phyloP scores from a whole-genome alignment of 75 land plant species.

The Pseudotsuga menziesii region DNA sequence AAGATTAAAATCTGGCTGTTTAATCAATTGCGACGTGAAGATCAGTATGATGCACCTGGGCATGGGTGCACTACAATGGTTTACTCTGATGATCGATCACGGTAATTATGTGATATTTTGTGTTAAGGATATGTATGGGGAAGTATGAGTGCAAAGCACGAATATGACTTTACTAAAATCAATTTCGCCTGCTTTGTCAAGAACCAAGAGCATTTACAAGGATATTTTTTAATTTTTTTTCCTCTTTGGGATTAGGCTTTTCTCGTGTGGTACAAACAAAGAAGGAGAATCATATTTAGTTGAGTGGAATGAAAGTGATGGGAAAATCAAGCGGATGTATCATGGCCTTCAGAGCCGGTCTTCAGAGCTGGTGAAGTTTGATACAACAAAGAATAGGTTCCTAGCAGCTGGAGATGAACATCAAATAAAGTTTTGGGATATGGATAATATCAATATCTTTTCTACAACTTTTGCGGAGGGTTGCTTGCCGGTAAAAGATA shows the following conservation, averaged over 20 bases:
- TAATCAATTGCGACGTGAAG: slow-evolving; percentile 70
- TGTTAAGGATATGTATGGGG: neutral
- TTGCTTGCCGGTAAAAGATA: slow-evolving; percentile 16
- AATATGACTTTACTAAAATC: neutral
- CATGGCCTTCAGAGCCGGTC: slow-evolving; percentile 50
- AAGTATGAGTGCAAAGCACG: neutral
- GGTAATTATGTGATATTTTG: slow-evolving; percentile 28
- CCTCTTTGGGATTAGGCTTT: slow-evolving; percentile 35
- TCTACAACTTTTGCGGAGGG: slow-evolving; percentile 49
- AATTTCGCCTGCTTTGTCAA: neutral
- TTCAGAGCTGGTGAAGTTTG: slow-evolving; percentile 49
- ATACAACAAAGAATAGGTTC: slow-evolving; percentile 54
- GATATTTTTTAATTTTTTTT: neutral
- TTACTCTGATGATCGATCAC: slow-evolving; percentile 86
- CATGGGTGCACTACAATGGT: slow-evolving; percentile 89
- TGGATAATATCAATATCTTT: slow-evolving; percentile 46
- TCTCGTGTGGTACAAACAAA: slow-evolving; percentile 74
- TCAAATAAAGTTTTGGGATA: slow-evolving; percentile 50
- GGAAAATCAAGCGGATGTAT: slow-evolving; percentile 51
- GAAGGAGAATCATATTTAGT: slow-evolving; percentile 65
- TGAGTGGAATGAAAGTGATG: slow-evolving; percentile 80
- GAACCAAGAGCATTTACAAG: neutral
- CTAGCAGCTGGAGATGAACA: slow-evolving; percentile 50
- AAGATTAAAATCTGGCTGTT: slow-evolving; percentile 95
- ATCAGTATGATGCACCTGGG: slow-evolving; percentile 93